Evolutionary conservation across 2,329 filamentous ascomycete genomes (phyloP).

Genomic region (Shiraia sp.): DNA sequence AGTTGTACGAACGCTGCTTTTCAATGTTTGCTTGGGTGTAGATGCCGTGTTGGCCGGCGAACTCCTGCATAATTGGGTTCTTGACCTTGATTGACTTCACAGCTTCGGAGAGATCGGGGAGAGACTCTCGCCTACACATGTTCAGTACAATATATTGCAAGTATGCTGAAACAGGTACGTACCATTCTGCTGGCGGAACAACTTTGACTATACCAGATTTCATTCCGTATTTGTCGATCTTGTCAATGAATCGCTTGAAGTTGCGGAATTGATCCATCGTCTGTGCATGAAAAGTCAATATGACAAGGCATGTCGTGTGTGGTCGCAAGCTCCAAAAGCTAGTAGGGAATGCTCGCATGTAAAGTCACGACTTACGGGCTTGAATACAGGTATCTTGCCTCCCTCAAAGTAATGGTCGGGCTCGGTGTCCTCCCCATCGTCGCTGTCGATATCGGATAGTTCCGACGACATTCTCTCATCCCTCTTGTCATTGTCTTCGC

Average conservation of each 20-base stretch:
- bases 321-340: no score
- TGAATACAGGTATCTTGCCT: slow-evolving; percentile 88
- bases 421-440: slow-evolving; percentile 67
- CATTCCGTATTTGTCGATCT: slow-evolving; percentile 94
- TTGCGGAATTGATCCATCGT: slow-evolving; percentile 93
- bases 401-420: slow-evolving; percentile 87
- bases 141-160: slow-evolving; percentile 12
- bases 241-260: slow-evolving; percentile 89
- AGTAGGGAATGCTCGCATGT: no score
- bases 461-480: slow-evolving; percentile 52
- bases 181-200: slow-evolving; percentile 93
- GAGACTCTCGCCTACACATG: slow-evolving; percentile 62
- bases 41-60: slow-evolving; percentile 91
- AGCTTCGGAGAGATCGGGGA: slow-evolving; percentile 78
- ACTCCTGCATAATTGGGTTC: slow-evolving; percentile 97
- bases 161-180: slow-evolving; percentile 42
- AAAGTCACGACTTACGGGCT: slow-evolving; percentile 63
- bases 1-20: slow-evolving; percentile 92
- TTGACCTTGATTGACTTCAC: slow-evolving; percentile 92
- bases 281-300: slow-evolving; percentile 44
- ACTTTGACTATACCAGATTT: slow-evolving; percentile 96
- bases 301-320: no score
- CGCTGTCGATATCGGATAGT: slow-evolving; percentile 53
- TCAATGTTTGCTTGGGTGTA: slow-evolving; percentile 98
- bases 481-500: slow-evolving; percentile 55